Percentiles rank a stretch among this genome's conserved stretches.
Evolutionary conservation across 176 grass and related monocot genomes (phyloP).

Genomic region (Rhynchospora breviuscula): DNA sequence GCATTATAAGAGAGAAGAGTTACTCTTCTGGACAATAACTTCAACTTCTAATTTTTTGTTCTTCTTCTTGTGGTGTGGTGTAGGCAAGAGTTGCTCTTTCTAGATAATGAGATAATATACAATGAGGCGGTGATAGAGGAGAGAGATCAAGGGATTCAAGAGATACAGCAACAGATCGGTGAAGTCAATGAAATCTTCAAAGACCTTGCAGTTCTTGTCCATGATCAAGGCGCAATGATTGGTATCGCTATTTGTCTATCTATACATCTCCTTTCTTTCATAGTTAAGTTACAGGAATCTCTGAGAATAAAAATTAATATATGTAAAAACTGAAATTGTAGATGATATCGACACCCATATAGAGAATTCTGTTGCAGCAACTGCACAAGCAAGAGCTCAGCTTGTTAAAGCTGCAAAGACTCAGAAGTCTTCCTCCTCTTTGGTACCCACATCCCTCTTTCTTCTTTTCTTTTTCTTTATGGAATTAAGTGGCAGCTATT

Average conservation of each 20-base stretch:
- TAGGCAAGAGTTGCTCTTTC: constrained; percentile 56
- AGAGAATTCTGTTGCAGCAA: constrained; percentile 31
- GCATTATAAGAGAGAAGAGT: background rate
- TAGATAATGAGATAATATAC: constrained; percentile 86
- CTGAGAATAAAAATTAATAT: background rate
- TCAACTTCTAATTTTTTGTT: background rate
- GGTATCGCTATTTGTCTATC: constrained; percentile 11
- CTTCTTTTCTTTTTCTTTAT: too few species aligned
- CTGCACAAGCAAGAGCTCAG: constrained; percentile 25
- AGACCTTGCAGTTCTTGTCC: constrained; percentile 59
- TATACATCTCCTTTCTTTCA: background rate
- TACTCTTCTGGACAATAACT: background rate
- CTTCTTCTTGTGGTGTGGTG: background rate
- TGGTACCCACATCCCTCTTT: constrained; percentile 24
- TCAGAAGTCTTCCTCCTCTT: constrained; percentile 57
- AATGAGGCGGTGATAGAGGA: constrained; percentile 43
- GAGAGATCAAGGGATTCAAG: constrained; percentile 53
- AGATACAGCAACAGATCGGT: constrained; percentile 46
- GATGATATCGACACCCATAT: constrained; percentile 56
- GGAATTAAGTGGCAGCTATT: too few species aligned
- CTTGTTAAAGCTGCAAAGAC: constrained; percentile 28
- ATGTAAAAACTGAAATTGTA: constrained; percentile 22
- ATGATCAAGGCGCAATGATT: constrained; percentile 30
- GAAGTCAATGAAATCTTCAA: constrained; percentile 57
- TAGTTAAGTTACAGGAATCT: background rate